These are phyloP conservation scores for Aspergillus nomiae DNA, from an alignment of 2,329 filamentous ascomycete species.

Conservation along the genomic window DNA sequence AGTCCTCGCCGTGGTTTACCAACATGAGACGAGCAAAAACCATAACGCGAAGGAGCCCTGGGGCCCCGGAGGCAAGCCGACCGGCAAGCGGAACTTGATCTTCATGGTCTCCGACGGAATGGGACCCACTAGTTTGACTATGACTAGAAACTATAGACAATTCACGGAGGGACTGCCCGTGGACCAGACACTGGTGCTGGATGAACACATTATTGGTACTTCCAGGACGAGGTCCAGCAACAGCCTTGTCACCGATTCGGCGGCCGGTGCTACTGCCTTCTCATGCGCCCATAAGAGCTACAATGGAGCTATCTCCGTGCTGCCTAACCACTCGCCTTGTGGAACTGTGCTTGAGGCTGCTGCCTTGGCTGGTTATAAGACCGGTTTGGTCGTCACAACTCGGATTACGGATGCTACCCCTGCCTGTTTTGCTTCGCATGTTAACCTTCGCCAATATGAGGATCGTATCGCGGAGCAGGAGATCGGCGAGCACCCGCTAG, in stretches of 20 bases:
- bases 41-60: conserved; percentile 33
- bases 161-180: conserved; percentile 71
- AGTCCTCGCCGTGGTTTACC: conserved; percentile 77
- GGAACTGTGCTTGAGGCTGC: conserved; percentile 93
- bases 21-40: conserved; percentile 59
- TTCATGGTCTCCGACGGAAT: conserved; percentile 99
- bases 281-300: conserved; percentile 92
- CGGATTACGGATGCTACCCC: conserved; percentile 94
- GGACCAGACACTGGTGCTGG: conserved; percentile 75
- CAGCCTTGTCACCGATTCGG: conserved; percentile 89
- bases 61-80: conserved; percentile 46
- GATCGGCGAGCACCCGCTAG: conserved; percentile 82
- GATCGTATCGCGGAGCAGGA: conserved; percentile 92
- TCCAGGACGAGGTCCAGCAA: conserved; percentile 82
- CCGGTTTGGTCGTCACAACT: conserved; percentile 92
- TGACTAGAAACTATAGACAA: conserved; percentile 87
- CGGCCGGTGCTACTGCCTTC: conserved; percentile 96
- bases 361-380: conserved; percentile 87
- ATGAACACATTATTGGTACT: conserved; percentile 86
- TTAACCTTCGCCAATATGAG: conserved; percentile 75
- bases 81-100: conserved; percentile 84
- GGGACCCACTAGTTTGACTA: conserved; percentile 85
- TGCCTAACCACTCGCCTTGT: conserved; percentile 83
- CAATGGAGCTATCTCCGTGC: conserved; percentile 90
- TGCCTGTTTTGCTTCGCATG: conserved; percentile 90